Conservation (phyloP, 805 yeast species). For the Kluyveromyces nonfermentans region DNA sequence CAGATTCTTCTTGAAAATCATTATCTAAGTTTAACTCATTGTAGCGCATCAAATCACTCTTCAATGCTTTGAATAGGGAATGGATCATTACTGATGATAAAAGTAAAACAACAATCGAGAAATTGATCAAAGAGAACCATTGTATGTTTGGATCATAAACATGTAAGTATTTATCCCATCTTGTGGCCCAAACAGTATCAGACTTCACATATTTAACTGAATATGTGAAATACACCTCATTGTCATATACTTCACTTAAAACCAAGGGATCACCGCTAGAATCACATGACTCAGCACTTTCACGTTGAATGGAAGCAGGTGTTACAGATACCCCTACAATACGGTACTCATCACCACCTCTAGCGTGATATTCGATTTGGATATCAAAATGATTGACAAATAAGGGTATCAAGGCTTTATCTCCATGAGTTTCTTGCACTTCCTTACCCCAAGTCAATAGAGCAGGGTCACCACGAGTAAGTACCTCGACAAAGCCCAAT, state of each 20-base stretch:
- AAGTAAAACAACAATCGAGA: slow-evolving; percentile 69
- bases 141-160: slow-evolving; percentile 89
- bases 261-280: slow-evolving; percentile 32
- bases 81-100: slow-evolving; percentile 73
- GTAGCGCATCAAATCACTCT: slow-evolving; percentile 77
- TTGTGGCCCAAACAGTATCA: slow-evolving; percentile 85
- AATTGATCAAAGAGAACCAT: slow-evolving; percentile 89
- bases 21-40: slow-evolving; percentile 83
- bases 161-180: slow-evolving; percentile 96
- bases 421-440: slow-evolving; percentile 11
- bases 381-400: slow-evolving; percentile 78
- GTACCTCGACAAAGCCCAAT: slow-evolving; percentile 58
- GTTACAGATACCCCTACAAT: slow-evolving; percentile 84
- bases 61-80: slow-evolving; percentile 67
- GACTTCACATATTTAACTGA: slow-evolving; percentile 66
- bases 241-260: slow-evolving; percentile 41
- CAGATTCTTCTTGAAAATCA: slow-evolving; percentile 84
- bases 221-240: slow-evolving; percentile 71
- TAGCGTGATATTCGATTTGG: slow-evolving; percentile 70
- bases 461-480: slow-evolving; percentile 7
- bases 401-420: slow-evolving; percentile 34
- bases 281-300: slow-evolving; percentile 30
- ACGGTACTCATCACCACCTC: slow-evolving; percentile 58
- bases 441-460: slow-evolving; percentile 5
- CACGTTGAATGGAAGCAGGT: slow-evolving; percentile 50